phyloP scores from a whole-genome alignment of 805 yeast species.

The Saturnispora dispora region DNA sequence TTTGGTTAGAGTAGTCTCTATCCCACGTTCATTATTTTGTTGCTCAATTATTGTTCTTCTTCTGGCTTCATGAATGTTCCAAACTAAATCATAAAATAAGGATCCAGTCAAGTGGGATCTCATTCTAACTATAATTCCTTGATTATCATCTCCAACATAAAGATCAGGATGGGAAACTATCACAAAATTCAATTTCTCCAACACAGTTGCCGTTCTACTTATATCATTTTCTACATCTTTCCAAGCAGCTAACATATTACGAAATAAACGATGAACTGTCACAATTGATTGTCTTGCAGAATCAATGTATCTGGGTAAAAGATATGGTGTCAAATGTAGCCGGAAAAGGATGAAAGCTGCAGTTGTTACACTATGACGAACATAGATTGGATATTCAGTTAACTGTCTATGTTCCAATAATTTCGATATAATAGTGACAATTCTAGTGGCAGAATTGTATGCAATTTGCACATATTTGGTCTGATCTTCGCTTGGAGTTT shows the following conservation, averaged over 20 bases:
- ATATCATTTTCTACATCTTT: slow-evolving; percentile 83
- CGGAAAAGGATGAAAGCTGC: slow-evolving; percentile 74
- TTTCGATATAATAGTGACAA: slow-evolving; percentile 68
- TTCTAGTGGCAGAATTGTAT: slow-evolving; percentile 69
- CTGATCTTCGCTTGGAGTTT: slow-evolving; percentile 80
- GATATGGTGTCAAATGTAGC: slow-evolving; percentile 66
- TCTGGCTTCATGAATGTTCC: slow-evolving; percentile 92
- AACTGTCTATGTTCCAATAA: slow-evolving; percentile 59
- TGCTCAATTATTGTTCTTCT: slow-evolving; percentile 45
- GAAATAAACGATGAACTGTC: slow-evolving; percentile 77
- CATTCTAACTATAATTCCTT: slow-evolving; percentile 79
- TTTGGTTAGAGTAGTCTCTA: slow-evolving; percentile 5
- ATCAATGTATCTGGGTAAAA: slow-evolving; percentile 68
- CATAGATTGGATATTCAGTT: slow-evolving; percentile 77
- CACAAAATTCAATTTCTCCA: slow-evolving; percentile 82
- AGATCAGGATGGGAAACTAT: slow-evolving; percentile 81
- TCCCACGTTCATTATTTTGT: slow-evolving; percentile 18
- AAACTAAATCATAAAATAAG: slow-evolving; percentile 80
- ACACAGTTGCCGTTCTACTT: slow-evolving; percentile 80
- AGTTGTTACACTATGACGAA: slow-evolving; percentile 77
- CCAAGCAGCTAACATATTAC: slow-evolving; percentile 90
- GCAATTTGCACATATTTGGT: slow-evolving; percentile 76
- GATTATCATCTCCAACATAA: slow-evolving; percentile 46
- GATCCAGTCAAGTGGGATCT: slow-evolving; percentile 89
- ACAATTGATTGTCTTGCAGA: slow-evolving; percentile 90